Conservation (phyloP, 768 basidiomycete species). For the Phaeotremella skinneri region DNA sequence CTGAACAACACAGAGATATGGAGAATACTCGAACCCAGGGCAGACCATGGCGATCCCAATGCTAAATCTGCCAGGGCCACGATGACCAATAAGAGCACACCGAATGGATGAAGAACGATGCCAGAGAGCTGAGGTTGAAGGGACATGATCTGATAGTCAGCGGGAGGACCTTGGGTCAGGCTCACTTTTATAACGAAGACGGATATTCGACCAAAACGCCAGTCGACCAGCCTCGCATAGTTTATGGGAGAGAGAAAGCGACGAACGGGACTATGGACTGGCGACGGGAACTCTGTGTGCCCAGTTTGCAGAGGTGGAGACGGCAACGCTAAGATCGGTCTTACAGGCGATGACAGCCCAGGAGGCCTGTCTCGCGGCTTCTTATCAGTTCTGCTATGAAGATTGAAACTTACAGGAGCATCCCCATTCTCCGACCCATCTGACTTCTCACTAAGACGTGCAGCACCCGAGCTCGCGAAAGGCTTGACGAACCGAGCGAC, state of each 20-base stretch:
- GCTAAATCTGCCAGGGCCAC: neutral
- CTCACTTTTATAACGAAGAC: neutral
- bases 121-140: slow-evolving; percentile 15
- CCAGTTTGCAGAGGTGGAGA: neutral
- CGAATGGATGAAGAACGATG: neutral
- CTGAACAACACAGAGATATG: neutral
- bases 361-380: neutral
- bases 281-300: neutral
- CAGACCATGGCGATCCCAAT: neutral
- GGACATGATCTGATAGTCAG: slow-evolving; percentile 14
- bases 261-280: neutral
- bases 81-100: neutral
- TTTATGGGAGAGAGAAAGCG: slow-evolving; percentile 8
- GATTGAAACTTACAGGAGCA: too few species aligned
- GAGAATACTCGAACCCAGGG: neutral
- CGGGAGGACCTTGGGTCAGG: neutral
- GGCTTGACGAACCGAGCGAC: slow-evolving; percentile 17
- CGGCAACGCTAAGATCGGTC: neutral
- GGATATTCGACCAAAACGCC: neutral
- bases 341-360: neutral
- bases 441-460: too few species aligned
- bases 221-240: neutral
- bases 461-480: neutral
- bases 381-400: too few species aligned
- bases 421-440: too few species aligned